These are phyloP conservation scores for Quercus suber DNA, from an alignment of 306 rosid genomes.

Conservation along the genomic window DNA sequence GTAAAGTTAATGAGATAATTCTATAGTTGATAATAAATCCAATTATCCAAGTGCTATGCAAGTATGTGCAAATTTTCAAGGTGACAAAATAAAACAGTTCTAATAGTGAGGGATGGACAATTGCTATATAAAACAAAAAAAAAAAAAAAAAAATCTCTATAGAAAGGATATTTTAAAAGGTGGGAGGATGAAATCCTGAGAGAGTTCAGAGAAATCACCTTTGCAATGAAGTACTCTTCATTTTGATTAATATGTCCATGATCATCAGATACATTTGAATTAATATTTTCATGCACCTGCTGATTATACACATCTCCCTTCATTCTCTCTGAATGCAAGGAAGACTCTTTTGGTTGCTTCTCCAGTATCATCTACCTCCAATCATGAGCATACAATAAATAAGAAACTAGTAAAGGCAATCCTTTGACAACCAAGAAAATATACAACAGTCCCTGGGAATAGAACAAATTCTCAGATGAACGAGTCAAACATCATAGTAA, in stretches of 20 bases:
- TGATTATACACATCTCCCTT: slow-evolving; percentile 38
- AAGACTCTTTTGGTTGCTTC: slow-evolving; percentile 46
- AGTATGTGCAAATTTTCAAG: neutral
- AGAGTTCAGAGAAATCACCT: slow-evolving; percentile 42
- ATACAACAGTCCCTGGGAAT: slow-evolving; percentile 9
- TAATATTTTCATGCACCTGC: slow-evolving; percentile 37
- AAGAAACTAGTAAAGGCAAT: slow-evolving; percentile 6
- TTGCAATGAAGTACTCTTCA: slow-evolving; percentile 56
- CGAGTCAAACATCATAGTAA: slow-evolving; percentile 19
- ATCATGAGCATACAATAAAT: slow-evolving; percentile 17
- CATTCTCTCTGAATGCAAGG: slow-evolving; percentile 25
- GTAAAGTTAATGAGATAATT: neutral
- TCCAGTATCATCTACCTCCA: slow-evolving; percentile 62
- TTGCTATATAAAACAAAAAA: neutral
- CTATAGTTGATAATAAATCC: neutral
- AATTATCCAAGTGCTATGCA: neutral
- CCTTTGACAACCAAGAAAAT: slow-evolving; percentile 2
- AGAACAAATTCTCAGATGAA: slow-evolving; percentile 6
- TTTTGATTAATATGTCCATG: slow-evolving; percentile 33
- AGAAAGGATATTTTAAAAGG: neutral
- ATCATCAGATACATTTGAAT: slow-evolving; percentile 35
- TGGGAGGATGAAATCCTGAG: neutral
- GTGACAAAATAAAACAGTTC: neutral
- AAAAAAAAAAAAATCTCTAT: neutral
- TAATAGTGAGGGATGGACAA: no score